Conservation (phyloP, 2,329 filamentous ascomycete species). For the Hirsutella thompsonii region DNA sequence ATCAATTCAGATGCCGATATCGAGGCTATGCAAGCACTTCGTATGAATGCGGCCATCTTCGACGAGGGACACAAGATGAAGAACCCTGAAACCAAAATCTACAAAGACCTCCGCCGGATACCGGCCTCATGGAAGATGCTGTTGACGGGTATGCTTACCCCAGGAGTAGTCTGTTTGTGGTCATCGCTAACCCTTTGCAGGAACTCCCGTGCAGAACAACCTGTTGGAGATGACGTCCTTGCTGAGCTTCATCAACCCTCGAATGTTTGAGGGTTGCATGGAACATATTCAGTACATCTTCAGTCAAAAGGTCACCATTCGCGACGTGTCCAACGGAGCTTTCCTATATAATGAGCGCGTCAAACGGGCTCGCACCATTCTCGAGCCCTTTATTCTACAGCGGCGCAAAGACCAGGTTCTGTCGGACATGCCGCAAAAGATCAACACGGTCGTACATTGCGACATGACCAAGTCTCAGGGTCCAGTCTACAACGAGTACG, state of each 20-base stretch:
- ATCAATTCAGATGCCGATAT: conserved; percentile 38
- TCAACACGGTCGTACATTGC: conserved; percentile 66
- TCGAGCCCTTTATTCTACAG: conserved; percentile 89
- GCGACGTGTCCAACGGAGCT: conserved; percentile 66
- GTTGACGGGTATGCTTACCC: conserved; percentile 30
- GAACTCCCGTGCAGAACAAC: conserved; percentile 91
- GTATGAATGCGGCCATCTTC: conserved; percentile 54
- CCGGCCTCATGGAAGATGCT: conserved; percentile 73
- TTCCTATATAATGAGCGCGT: conserved; percentile 82
- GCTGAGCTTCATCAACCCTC: conserved; percentile 85
- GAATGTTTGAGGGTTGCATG: conserved; percentile 63
- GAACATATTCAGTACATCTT: conserved; percentile 80
- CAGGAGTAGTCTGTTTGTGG: not conserved
- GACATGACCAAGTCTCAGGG: conserved; percentile 62
- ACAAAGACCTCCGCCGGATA: conserved; percentile 67
- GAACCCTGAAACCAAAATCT: conserved; percentile 72
- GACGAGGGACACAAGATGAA: conserved; percentile 93
- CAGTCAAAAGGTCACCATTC: conserved; percentile 78
- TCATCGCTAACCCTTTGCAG: conserved; percentile 34
- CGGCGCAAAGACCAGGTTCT: conserved; percentile 89
- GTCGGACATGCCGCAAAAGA: conserved; percentile 70
- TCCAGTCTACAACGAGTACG: conserved; percentile 55
- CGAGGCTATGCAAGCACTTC: conserved; percentile 32
- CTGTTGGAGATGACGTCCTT: conserved; percentile 82
- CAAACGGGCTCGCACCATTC: conserved; percentile 73